Evolutionary conservation across 2,329 filamentous ascomycete genomes (phyloP).

Genomic region (Apiospora kogelbergensis): DNA sequence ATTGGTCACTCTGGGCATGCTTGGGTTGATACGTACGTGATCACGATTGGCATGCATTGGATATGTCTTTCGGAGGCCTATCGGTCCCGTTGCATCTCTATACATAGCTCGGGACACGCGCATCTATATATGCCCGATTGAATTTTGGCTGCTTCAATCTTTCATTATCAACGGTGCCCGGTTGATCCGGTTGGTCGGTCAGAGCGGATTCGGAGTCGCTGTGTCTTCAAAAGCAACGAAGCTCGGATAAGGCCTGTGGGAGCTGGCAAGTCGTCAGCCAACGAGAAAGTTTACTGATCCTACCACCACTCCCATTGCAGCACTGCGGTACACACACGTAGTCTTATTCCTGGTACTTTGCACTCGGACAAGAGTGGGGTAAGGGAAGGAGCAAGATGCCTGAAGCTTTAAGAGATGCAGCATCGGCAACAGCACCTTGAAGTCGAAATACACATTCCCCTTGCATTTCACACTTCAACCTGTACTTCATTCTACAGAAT

Average conservation of each 20-base stretch:
- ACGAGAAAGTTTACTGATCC: not conserved
- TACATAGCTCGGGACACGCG: no score
- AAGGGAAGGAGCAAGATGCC: not conserved
- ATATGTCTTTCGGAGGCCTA: not conserved
- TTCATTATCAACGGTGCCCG: not conserved
- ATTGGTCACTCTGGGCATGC: not conserved
- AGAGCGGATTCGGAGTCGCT: not conserved
- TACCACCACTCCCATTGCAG: not conserved
- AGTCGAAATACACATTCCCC: no score
- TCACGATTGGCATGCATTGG: not conserved
- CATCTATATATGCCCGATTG: not conserved
- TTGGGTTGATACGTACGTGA: not conserved
- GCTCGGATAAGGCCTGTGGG: not conserved
- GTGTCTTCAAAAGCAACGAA: not conserved
- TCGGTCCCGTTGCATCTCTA: not conserved
- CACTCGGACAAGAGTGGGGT: not conserved
- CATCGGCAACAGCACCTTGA: not conserved
- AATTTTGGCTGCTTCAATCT: not conserved
- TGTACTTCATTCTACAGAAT: not conserved
- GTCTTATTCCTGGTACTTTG: not conserved
- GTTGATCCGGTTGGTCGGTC: not conserved
- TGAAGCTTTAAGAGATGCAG: not conserved
- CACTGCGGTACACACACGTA: not conserved
- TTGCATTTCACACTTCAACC: not conserved
- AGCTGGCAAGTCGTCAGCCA: not conserved